phyloP scores from a whole-genome alignment of 805 yeast species.

The Blastobotrys robertii region DNA sequence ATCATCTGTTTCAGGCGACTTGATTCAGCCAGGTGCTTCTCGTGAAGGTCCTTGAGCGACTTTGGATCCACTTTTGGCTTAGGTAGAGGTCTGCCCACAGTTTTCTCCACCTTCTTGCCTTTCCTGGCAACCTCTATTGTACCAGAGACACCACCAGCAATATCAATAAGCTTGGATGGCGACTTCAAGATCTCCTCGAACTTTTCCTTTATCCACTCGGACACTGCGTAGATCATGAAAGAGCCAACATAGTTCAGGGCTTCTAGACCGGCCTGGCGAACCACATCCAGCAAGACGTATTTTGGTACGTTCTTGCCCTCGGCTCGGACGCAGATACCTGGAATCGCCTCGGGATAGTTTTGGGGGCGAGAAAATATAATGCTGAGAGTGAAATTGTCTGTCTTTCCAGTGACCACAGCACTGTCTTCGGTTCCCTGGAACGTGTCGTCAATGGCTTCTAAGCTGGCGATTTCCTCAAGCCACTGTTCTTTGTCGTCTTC shows the following conservation, averaged over 20 bases:
- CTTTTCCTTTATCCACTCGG: slow-evolving; percentile 71
- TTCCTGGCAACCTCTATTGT: slow-evolving; percentile 11
- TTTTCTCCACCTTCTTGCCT: slow-evolving; percentile 3
- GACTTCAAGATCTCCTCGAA: slow-evolving; percentile 46
- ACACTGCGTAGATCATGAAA: slow-evolving; percentile 54
- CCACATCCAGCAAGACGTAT: slow-evolving; percentile 28
- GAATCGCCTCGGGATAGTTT: slow-evolving; percentile 54
- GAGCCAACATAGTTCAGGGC: slow-evolving; percentile 47
- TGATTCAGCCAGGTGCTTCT: slow-evolving; percentile 17
- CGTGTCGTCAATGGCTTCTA: slow-evolving; percentile 46
- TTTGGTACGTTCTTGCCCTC: slow-evolving; percentile 23
- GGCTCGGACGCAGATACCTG: slow-evolving; percentile 54
- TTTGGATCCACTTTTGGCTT: background rate
- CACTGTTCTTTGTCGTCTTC: slow-evolving; percentile 35
- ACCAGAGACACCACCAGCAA: slow-evolving; percentile 24
- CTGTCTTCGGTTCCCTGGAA: background rate
- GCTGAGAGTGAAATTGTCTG: slow-evolving; percentile 1
- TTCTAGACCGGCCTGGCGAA: slow-evolving; percentile 21
- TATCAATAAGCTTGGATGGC: slow-evolving; percentile 61
- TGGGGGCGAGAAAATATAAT: slow-evolving; percentile 35
- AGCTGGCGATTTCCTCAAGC: slow-evolving; percentile 66
- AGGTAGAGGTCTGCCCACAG: slow-evolving; percentile 4
- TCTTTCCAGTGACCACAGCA: background rate
- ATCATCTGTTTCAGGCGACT: slow-evolving; percentile 33
- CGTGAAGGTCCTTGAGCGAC: slow-evolving; percentile 29